Conservation (phyloP, 129 eudicot genomes). For the Pulicaria dysenterica region DNA sequence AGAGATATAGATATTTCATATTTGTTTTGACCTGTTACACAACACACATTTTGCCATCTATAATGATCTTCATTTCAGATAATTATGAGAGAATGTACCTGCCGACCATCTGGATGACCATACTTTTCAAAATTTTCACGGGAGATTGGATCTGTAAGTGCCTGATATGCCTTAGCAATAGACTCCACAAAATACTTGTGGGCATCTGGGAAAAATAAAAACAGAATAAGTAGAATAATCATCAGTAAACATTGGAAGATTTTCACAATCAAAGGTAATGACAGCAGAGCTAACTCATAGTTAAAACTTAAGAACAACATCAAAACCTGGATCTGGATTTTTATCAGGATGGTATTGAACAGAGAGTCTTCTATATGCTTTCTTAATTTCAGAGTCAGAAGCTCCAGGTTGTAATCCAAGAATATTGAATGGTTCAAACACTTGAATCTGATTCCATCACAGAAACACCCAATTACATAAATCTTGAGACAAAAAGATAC, state of each 20-base stretch:
- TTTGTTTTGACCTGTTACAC: too few relatives aligned
- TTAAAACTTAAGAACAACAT: constrained; percentile 21
- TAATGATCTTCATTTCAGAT: constrained; percentile 12
- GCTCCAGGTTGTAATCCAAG: constrained; percentile 96
- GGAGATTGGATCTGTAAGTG: constrained; percentile 90
- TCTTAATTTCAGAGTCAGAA: constrained; percentile 79
- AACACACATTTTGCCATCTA: neutral
- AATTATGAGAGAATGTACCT: neutral
- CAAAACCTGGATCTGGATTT: constrained; percentile 97
- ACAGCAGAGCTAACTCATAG: neutral
- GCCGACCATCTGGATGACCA: constrained; percentile 80
- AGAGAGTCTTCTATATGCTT: constrained; percentile 89
- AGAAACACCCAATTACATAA: constrained; percentile 18
- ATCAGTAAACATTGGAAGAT: constrained; percentile 5
- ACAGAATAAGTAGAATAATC: constrained; percentile 3
- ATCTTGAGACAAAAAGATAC: neutral
- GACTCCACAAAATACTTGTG: constrained; percentile 82
- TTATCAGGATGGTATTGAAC: constrained; percentile 97
- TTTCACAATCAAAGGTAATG: constrained; percentile 2
- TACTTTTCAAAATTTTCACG: constrained; percentile 92
- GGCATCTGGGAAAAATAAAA: constrained; percentile 54
- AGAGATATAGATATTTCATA: too few relatives aligned
- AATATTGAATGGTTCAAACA: constrained; percentile 88
- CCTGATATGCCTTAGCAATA: constrained; percentile 93
- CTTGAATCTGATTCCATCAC: constrained; percentile 54